Percentiles rank a stretch among this genome's conserved stretches.
Conservation (phyloP, 495 filamentous ascomycete genomes). For the Rhypophila decipiens region DNA sequence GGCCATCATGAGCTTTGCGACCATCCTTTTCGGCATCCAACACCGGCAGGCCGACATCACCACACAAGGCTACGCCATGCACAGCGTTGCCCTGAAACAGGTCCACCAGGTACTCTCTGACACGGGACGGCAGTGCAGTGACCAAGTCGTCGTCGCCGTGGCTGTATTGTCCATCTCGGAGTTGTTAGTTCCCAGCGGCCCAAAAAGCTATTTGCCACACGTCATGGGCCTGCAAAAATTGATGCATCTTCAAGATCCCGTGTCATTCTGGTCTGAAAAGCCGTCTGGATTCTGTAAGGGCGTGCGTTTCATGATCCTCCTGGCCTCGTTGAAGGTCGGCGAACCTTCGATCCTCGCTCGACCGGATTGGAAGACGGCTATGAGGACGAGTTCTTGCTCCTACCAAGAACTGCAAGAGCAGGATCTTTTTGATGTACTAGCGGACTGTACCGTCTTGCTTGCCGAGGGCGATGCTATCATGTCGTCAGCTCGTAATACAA, state of each 20-base stretch:
- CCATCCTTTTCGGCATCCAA: background rate
- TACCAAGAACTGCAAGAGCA: background rate
- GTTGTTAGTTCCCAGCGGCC: background rate
- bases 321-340: background rate
- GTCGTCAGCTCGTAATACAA: background rate
- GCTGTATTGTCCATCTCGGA: background rate
- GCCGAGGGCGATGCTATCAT: background rate
- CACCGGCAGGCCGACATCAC: background rate
- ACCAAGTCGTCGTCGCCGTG: background rate
- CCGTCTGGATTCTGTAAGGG: background rate
- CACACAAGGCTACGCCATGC: background rate
- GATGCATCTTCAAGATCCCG: background rate
- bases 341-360: background rate
- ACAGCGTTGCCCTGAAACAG: background rate
- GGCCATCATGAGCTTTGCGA: background rate
- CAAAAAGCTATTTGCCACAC: background rate
- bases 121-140: background rate
- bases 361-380: background rate
- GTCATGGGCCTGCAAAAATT: background rate
- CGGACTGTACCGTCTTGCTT: background rate
- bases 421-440: background rate
- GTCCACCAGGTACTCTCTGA: background rate
- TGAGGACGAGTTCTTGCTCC: background rate
- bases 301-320: background rate
- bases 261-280: background rate